A percentile compares a stretch with the other conserved stretches of the same genome.
These are phyloP conservation scores for Hortaea sp. DNA, from an alignment of 2,329 filamentous ascomycete species.

Conservation along the genomic window DNA sequence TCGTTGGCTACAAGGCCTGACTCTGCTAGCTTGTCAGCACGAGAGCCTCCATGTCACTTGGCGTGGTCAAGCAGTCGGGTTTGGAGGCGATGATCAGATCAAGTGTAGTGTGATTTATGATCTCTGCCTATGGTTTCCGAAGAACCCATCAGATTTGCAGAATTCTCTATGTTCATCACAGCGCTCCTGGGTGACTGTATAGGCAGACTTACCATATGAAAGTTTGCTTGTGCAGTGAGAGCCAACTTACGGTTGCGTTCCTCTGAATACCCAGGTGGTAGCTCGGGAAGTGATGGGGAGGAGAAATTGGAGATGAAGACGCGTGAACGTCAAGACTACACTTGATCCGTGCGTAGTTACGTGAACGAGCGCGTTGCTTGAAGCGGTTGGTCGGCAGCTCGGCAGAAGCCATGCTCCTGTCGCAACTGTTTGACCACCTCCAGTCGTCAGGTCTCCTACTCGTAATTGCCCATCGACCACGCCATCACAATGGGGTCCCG, in stretches of 20 bases:
- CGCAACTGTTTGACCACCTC: too few relatives aligned
- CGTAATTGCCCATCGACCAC: background rate
- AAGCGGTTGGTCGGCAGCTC: background rate
- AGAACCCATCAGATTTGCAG: conserved; percentile 40
- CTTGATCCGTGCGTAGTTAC: background rate
- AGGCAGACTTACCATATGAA: background rate
- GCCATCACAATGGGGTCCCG: conserved; percentile 28
- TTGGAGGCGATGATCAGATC: conserved; percentile 27
- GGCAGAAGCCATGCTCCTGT: too few relatives aligned
- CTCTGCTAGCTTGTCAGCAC: too few relatives aligned
- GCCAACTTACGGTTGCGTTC: too few relatives aligned
- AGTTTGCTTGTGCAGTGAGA: too few relatives aligned
- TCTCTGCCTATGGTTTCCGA: conserved; percentile 32
- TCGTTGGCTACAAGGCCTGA: too few relatives aligned
- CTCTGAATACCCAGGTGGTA: too few relatives aligned
- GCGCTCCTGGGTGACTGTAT: conserved; percentile 1
- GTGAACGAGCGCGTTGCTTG: background rate
- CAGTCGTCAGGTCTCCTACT: too few relatives aligned
- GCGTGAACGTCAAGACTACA: background rate
- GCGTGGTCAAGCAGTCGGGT: too few relatives aligned
- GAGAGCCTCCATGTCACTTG: too few relatives aligned
- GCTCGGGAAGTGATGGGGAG: background rate
- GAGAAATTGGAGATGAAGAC: background rate
- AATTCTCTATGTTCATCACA: conserved; percentile 38
- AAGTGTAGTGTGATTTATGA: conserved; percentile 37